phyloP scores from a whole-genome alignment of 2,329 filamentous ascomycete species.

The Xylariaceae sp. region DNA sequence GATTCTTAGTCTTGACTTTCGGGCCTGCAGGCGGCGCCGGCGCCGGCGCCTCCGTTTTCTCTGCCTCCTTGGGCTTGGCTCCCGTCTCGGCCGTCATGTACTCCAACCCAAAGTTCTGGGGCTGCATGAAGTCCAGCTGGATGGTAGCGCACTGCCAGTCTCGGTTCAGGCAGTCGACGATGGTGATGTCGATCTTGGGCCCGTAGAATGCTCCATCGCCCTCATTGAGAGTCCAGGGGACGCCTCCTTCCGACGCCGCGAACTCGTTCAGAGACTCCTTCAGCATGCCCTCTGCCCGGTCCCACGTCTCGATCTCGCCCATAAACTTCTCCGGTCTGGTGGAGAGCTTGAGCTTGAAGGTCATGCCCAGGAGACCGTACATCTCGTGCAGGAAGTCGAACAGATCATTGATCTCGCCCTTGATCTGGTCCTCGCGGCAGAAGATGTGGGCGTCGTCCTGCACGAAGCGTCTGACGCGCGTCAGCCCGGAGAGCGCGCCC shows the following conservation, averaged over 20 bases:
- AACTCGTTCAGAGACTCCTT: conserved; percentile 75
- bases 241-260: conserved; percentile 43
- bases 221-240: conserved; percentile 82
- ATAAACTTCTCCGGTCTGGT: conserved; percentile 85
- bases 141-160: conserved; percentile 87
- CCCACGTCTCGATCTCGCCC: conserved; percentile 80
- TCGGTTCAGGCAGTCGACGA: conserved; percentile 77
- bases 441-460: conserved; percentile 92
- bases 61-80: conserved; percentile 29
- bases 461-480: conserved; percentile 77
- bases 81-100: conserved; percentile 68
- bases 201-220: conserved; percentile 98
- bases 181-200: conserved; percentile 96
- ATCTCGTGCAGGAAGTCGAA: conserved; percentile 64
- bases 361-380: conserved; percentile 77
- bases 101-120: conserved; percentile 78
- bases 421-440: conserved; percentile 49
- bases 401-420: conserved; percentile 36
- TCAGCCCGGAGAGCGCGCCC: conserved; percentile 72
- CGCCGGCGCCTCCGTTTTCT: conserved; percentile 15
- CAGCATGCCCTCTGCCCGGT: conserved; percentile 77
- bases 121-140: conserved; percentile 84
- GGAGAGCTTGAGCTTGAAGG: conserved; percentile 90
- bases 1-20: conserved; percentile 28
- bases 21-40: conserved; percentile 5